These are phyloP conservation scores for Trichosporon asahii DNA, from an alignment of 1,284 basidiomycete genomes.

Conservation along the genomic window DNA sequence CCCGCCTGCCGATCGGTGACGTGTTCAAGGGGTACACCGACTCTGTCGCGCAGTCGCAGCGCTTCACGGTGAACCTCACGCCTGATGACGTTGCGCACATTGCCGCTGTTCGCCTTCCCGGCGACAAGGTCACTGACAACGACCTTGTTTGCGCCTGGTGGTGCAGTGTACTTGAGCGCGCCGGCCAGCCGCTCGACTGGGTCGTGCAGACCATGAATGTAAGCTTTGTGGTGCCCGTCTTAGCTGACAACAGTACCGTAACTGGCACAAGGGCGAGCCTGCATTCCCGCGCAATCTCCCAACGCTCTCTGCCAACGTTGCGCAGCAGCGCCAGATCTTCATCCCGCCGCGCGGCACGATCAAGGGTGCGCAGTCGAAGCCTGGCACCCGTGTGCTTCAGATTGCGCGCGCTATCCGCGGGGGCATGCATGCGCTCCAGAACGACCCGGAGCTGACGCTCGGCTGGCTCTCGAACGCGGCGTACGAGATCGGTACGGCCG, in stretches of 20 bases:
- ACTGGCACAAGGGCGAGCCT: conserved; percentile 25
- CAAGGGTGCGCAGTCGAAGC: not conserved
- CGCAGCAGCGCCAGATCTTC: conserved; percentile 30
- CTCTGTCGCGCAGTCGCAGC: conserved; percentile 7
- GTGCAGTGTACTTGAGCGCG: conserved; percentile 26
- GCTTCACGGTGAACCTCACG: conserved; percentile 19
- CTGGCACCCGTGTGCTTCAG: conserved; percentile 12
- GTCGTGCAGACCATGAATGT: conserved; percentile 32
- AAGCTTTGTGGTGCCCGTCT: not conserved
- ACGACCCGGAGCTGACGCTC: conserved; percentile 21
- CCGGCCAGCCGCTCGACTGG: conserved; percentile 22
- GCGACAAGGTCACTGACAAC: conserved; percentile 23
- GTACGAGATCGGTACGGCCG: conserved; percentile 17
- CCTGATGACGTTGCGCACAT: conserved; percentile 23
- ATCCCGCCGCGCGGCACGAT: conserved; percentile 14
- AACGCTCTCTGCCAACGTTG: conserved; percentile 31
- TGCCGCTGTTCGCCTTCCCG: conserved; percentile 9
- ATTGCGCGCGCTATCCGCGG: conserved; percentile 20
- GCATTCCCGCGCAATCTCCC: conserved; percentile 30
- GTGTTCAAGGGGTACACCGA: conserved; percentile 20
- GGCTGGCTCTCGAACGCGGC: conserved; percentile 25
- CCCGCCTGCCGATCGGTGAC: conserved; percentile 10
- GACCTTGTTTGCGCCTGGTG: conserved; percentile 33
- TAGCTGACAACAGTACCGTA: conserved; percentile 28
- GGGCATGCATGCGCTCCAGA: conserved; percentile 21